Evolutionary conservation across 1,284 basidiomycete species (phyloP).

Genomic region (Malassezia vespertilionis): DNA sequence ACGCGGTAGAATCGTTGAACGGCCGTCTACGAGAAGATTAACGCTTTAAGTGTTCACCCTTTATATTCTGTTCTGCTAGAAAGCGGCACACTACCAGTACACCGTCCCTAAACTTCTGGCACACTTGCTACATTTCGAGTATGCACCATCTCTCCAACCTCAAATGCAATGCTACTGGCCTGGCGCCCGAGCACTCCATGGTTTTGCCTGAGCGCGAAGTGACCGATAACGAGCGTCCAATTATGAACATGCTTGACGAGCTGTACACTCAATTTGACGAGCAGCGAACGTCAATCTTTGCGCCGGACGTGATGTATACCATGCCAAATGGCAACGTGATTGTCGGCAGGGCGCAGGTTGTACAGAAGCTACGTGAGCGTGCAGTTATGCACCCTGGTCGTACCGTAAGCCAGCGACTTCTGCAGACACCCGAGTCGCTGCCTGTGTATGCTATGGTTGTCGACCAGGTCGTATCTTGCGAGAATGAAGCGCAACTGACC

Average conservation of each 20-base stretch:
- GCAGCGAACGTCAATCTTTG: conserved; percentile 23
- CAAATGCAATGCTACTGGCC: conserved; percentile 43
- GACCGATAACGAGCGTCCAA: conserved; percentile 27
- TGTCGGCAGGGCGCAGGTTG: conserved; percentile 31
- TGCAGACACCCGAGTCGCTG: conserved; percentile 38
- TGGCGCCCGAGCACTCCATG: conserved; percentile 43
- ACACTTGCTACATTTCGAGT: background rate
- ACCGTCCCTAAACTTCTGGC: background rate
- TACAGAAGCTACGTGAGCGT: conserved; percentile 2
- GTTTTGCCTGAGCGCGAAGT: conserved; percentile 37
- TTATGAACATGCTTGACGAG: conserved; percentile 31
- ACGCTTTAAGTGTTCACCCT: too few relatives aligned
- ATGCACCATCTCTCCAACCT: conserved; percentile 35
- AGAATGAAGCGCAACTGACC: conserved; percentile 1
- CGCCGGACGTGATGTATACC: conserved; percentile 39
- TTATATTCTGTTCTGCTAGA: background rate
- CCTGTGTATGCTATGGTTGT: conserved; percentile 36
- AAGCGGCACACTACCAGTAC: background rate
- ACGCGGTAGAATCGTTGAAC: too few relatives aligned
- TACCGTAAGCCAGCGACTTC: conserved; percentile 29
- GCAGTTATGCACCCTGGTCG: conserved; percentile 8
- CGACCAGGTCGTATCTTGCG: conserved; percentile 25
- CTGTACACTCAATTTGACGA: conserved; percentile 26
- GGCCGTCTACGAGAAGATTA: too few relatives aligned
- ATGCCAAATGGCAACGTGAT: conserved; percentile 36